phyloP scores from a whole-genome alignment of 2,329 filamentous ascomycete genomes.

The Sporothrix luriei region DNA sequence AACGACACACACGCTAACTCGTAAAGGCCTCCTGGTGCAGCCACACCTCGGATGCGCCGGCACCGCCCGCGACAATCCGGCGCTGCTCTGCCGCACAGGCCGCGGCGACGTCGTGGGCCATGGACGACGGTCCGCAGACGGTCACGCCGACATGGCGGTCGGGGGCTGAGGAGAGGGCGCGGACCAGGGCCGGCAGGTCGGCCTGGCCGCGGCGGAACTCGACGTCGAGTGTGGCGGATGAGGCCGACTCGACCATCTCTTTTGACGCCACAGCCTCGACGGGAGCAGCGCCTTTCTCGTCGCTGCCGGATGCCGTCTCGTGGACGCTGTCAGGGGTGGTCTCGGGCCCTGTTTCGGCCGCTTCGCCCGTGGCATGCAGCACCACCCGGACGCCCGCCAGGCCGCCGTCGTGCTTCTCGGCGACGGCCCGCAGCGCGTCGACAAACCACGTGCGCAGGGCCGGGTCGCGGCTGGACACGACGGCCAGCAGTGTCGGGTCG shows the following conservation, averaged over 20 bases:
- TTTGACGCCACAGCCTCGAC: not conserved
- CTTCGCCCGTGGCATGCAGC: not conserved
- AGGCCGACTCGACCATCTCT: too few species aligned
- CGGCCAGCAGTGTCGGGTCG: slow-evolving; percentile 35
- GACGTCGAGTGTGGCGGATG: slow-evolving; percentile 27
- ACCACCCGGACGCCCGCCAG: not conserved
- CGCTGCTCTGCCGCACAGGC: slow-evolving; percentile 29
- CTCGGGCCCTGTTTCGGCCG: not conserved
- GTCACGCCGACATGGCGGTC: slow-evolving; percentile 19
- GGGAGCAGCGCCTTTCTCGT: not conserved
- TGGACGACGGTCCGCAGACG: slow-evolving; percentile 30
- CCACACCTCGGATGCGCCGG: slow-evolving; percentile 30
- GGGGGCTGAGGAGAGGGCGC: not conserved
- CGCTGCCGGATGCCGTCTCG: not conserved
- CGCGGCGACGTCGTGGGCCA: slow-evolving; percentile 22
- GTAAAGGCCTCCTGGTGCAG: slow-evolving; percentile 32
- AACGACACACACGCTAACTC: not conserved
- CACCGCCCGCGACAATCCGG: slow-evolving; percentile 23
- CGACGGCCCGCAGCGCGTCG: slow-evolving; percentile 37
- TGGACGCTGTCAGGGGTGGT: not conserved
- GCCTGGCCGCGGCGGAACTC: slow-evolving; percentile 30
- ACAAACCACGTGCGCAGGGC: slow-evolving; percentile 41
- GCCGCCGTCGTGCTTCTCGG: slow-evolving; percentile 34
- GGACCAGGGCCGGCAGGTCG: not conserved
- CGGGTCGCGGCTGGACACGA: slow-evolving; percentile 41